A percentile compares a stretch with the other conserved stretches of the same genome.
These are phyloP conservation scores for Pelagophyceae sp. DNA, from an alignment of 352 stramenopile species.

Conservation along the genomic window DNA sequence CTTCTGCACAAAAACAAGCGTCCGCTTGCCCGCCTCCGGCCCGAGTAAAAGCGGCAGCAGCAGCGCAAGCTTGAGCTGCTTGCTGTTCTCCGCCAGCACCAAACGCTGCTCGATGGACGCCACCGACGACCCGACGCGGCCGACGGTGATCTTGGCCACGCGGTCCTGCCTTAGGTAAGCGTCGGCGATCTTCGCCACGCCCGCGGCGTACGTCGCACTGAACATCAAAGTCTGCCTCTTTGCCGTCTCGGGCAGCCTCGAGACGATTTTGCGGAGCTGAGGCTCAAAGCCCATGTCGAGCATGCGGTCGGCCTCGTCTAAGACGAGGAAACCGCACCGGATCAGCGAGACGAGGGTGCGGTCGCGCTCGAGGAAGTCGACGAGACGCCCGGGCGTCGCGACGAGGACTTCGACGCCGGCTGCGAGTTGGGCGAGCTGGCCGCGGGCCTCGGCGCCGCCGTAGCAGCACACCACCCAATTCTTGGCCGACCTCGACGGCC, in stretches of 20 bases:
- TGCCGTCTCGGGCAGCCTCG: constrained; percentile 42
- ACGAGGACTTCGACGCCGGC: constrained; percentile 84
- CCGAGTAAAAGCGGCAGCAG: background rate
- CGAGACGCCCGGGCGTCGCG: constrained; percentile 82
- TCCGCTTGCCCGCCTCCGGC: background rate
- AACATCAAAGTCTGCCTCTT: constrained; percentile 61
- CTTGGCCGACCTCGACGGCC: constrained; percentile 24
- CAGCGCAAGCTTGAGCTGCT: constrained; percentile 38
- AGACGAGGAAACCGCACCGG: constrained; percentile 67
- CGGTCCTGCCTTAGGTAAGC: constrained; percentile 40
- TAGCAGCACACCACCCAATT: constrained; percentile 71
- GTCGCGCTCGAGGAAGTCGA: constrained; percentile 77
- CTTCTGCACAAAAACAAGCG: constrained; percentile 59
- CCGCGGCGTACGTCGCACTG: constrained; percentile 56
- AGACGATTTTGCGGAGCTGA: constrained; percentile 73
- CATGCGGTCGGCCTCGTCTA: constrained; percentile 69
- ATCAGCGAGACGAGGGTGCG: constrained; percentile 91
- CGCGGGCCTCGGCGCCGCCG: constrained; percentile 85
- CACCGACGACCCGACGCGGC: constrained; percentile 54
- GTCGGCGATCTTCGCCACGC: constrained; percentile 54
- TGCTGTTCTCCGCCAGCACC: constrained; percentile 35
- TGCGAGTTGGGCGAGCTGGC: constrained; percentile 68
- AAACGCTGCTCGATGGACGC: constrained; percentile 93
- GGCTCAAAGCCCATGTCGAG: constrained; percentile 67
- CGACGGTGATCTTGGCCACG: constrained; percentile 30